Percentiles rank a stretch among this genome's conserved stretches.
Conservation (phyloP, 805 yeast species). For the Ogataea degrootiae region DNA sequence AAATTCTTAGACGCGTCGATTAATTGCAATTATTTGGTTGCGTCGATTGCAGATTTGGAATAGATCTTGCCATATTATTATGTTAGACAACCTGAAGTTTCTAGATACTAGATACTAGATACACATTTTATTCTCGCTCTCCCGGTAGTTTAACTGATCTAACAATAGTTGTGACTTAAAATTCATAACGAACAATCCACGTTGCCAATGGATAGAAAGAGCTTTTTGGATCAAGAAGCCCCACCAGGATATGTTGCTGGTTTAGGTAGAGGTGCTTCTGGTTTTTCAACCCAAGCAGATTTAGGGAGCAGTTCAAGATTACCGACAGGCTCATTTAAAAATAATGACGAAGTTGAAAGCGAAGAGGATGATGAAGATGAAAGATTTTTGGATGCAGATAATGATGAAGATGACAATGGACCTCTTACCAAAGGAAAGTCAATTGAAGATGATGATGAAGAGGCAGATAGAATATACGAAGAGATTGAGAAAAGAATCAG, state of each 20-base stretch:
- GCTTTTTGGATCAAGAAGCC: slow-evolving; percentile 77
- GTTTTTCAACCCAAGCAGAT: slow-evolving; percentile 84
- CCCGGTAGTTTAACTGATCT: too few species aligned
- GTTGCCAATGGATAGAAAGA: slow-evolving; percentile 43
- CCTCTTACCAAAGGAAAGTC: slow-evolving; percentile 1
- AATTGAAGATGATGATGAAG: slow-evolving; percentile 61
- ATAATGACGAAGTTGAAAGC: slow-evolving; percentile 25
- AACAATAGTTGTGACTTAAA: too few species aligned
- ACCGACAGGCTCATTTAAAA: slow-evolving; percentile 24
- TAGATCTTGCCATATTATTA: too few species aligned
- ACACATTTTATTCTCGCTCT: too few species aligned
- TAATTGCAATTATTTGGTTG: too few species aligned
- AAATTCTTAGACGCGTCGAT: too few species aligned
- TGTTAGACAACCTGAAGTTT: too few species aligned
- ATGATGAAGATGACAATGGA: slow-evolving; percentile 7
- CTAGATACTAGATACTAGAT: too few species aligned
- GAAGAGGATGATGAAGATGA: slow-evolving; percentile 29
- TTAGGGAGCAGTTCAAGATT: slow-evolving; percentile 45
- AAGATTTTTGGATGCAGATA: slow-evolving; percentile 25
- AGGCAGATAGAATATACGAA: slow-evolving; percentile 69
- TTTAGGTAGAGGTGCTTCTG: slow-evolving; percentile 91
- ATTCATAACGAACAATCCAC: not conserved
- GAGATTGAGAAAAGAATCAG: slow-evolving; percentile 57
- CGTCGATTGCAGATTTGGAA: too few species aligned
- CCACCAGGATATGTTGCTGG: slow-evolving; percentile 93